phyloP scores from a whole-genome alignment of 352 stramenopile species.

The Phytophthora vignae region DNA sequence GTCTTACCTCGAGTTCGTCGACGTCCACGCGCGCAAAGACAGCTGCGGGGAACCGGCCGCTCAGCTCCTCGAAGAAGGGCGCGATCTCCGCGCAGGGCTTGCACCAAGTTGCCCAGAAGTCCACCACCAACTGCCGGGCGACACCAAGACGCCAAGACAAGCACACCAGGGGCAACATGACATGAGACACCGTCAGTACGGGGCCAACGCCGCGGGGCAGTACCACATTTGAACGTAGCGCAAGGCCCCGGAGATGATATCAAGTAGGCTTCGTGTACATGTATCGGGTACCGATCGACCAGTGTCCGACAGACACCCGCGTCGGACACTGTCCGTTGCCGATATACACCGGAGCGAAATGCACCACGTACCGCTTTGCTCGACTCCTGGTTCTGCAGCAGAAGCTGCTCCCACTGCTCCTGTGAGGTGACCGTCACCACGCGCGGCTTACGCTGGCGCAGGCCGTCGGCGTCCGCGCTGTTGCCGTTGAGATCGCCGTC shows the following conservation, averaged over 20 bases:
- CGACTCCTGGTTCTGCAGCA: conserved; percentile 54
- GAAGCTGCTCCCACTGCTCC: conserved; percentile 61
- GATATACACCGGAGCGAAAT: not conserved
- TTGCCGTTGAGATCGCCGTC: not conserved
- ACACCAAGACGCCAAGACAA: conserved; percentile 7
- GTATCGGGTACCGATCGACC: not conserved
- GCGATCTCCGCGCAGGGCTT: conserved; percentile 83
- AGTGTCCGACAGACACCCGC: not conserved
- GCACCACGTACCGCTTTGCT: conserved; percentile 50
- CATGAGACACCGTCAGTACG: conserved; percentile 5
- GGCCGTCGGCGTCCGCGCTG: conserved; percentile 11
- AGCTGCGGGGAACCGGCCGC: conserved; percentile 48
- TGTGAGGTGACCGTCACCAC: conserved; percentile 59
- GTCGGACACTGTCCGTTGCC: no score
- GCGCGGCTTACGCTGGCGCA: conserved; percentile 67
- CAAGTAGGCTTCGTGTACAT: not conserved
- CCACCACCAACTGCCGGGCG: conserved; percentile 70
- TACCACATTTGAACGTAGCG: not conserved
- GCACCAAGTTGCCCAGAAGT: conserved; percentile 90
- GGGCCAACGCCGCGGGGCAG: not conserved
- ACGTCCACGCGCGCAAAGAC: conserved; percentile 87
- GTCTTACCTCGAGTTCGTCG: conserved; percentile 67
- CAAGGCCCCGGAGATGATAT: not conserved
- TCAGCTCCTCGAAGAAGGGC: conserved; percentile 81
- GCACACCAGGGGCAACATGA: not conserved